Conservation (phyloP, 2,329 filamentous ascomycete species). For the Drechmeria coniospora region DNA sequence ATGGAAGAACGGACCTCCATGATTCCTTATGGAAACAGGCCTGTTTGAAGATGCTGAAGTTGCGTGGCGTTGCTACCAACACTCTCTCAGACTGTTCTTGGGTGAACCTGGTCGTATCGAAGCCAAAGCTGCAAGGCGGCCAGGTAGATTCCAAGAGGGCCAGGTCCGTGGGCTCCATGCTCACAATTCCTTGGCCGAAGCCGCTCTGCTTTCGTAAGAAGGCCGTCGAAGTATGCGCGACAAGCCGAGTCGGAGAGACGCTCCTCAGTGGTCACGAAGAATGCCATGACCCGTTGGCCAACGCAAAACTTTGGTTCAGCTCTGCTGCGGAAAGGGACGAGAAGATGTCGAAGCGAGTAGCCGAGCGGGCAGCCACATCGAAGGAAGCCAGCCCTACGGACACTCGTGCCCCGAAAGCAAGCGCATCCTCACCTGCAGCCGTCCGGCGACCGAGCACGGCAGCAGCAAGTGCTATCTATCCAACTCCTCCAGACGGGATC, state of each 20-base stretch:
- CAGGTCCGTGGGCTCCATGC: conserved; percentile 17
- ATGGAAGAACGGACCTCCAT: conserved; percentile 23
- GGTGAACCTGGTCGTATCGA: conserved; percentile 34
- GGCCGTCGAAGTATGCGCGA: conserved; percentile 23
- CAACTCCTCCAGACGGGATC: conserved; percentile 54
- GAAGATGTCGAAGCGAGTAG: conserved; percentile 29
- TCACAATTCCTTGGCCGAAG: conserved; percentile 38
- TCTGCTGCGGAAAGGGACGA: conserved; percentile 29
- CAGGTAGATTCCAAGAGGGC: conserved; percentile 26
- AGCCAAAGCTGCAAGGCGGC: conserved; percentile 25
- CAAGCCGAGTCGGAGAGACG: conserved; percentile 22
- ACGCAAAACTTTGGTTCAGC: conserved; percentile 33
- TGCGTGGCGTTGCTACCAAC: conserved; percentile 30
- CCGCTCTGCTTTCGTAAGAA: conserved; percentile 36
- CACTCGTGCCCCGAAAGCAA: conserved; percentile 25
- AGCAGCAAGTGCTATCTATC: conserved; percentile 45
- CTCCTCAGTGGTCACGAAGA: conserved; percentile 22
- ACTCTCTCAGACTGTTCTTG: conserved; percentile 29
- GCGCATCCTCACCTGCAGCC: conserved; percentile 35
- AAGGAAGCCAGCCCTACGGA: conserved; percentile 28
- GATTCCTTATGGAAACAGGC: conserved; percentile 32
- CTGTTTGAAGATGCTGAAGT: conserved; percentile 34
- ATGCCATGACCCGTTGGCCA: conserved; percentile 31
- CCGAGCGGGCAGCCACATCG: conserved; percentile 29
- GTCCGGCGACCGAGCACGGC: conserved; percentile 33